phyloP scores from a whole-genome alignment of 306 rosid genomes.

The Vigna angularis region DNA sequence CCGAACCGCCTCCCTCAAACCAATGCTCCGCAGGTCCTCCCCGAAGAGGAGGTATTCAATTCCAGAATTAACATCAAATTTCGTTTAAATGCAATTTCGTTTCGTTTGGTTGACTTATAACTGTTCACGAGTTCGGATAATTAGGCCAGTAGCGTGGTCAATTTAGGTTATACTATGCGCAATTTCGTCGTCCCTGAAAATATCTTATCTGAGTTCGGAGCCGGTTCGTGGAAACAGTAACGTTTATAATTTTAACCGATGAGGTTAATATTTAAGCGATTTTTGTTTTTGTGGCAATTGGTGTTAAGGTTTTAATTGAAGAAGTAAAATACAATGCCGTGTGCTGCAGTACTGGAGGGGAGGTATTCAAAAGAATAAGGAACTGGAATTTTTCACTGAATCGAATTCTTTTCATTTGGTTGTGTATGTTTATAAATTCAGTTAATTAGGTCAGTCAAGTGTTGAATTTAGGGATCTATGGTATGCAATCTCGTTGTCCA shows the following conservation, averaged over 20 bases:
- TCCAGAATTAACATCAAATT: not conserved
- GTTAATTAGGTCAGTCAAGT: not conserved
- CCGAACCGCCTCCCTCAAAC: constrained; percentile 46
- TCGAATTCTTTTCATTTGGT: not conserved
- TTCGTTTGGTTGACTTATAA: not conserved
- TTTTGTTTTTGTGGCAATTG: not conserved
- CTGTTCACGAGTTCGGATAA: not conserved
- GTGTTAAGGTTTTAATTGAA: not conserved
- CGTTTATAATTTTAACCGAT: not conserved
- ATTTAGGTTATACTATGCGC: not conserved
- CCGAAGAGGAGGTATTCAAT: constrained; percentile 19
- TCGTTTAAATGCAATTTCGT: not conserved
- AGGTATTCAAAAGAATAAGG: constrained; percentile 17
- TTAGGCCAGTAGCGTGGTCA: not conserved
- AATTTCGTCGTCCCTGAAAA: not conserved
- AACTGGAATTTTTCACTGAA: not conserved
- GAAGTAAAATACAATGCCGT: not conserved
- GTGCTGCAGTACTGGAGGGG: not conserved
- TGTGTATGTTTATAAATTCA: not conserved
- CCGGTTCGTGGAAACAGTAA: not conserved
- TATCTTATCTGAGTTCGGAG: not conserved
- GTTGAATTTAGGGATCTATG: no score
- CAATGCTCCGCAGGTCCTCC: constrained; percentile 39
- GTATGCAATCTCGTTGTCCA: no score
- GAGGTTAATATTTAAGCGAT: not conserved